Conservation (phyloP, 1,284 basidiomycete genomes). For the Somion occarium region DNA sequence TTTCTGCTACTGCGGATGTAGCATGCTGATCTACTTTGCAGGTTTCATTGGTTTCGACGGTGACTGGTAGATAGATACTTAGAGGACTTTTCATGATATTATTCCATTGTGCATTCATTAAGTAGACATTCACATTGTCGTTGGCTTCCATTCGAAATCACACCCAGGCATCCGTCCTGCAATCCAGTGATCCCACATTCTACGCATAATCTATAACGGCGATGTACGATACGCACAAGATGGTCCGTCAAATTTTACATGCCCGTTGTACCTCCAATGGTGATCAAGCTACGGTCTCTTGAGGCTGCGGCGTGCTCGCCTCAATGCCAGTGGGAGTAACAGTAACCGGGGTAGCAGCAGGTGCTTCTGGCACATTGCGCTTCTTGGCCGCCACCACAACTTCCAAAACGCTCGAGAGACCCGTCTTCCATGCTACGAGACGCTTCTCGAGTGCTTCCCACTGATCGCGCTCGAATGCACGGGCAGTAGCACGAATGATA, state of each 20-base stretch:
- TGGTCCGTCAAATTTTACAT: no score
- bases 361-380: slow-evolving; percentile 25
- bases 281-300: slow-evolving; percentile 20
- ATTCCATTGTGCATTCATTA: background rate
- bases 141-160: background rate
- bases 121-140: background rate
- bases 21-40: slow-evolving; percentile 20
- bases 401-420: slow-evolving; percentile 63
- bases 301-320: slow-evolving; percentile 17
- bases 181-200: no score
- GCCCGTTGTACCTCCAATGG: no score
- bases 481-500: slow-evolving; percentile 74
- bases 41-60: slow-evolving; percentile 82
- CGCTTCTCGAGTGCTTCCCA: slow-evolving; percentile 83
- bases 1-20: background rate
- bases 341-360: slow-evolving; percentile 12
- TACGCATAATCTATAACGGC: no score
- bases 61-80: slow-evolving; percentile 51
- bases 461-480: slow-evolving; percentile 74
- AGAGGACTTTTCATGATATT: slow-evolving; percentile 3
- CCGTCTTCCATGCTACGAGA: slow-evolving; percentile 76
- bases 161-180: slow-evolving; percentile 4
- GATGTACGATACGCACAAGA: no score
- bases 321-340: slow-evolving; percentile 15
- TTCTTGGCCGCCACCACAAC: slow-evolving; percentile 60